Percentiles rank a stretch among this genome's conserved stretches.
phyloP scores from a whole-genome alignment of 2,329 filamentous ascomycete genomes.

The Hymenotorrendiella dingleyae region DNA sequence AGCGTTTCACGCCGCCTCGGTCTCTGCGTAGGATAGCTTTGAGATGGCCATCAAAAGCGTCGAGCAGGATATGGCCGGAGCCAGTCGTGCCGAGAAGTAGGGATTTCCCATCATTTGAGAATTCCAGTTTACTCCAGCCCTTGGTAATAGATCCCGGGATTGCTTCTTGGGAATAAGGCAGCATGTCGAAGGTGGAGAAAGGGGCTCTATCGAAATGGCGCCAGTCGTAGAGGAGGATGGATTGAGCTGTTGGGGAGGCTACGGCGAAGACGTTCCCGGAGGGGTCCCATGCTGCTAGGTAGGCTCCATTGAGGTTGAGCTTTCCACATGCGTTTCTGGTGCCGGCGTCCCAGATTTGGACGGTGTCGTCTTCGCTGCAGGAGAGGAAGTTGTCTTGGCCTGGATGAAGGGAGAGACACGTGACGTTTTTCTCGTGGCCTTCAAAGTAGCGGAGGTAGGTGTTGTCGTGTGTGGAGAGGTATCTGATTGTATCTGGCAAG shows the following conservation, averaged over 20 bases:
- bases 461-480: slow-evolving; percentile 89
- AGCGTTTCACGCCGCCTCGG: slow-evolving; percentile 46
- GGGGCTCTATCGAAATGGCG: slow-evolving; percentile 91
- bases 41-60: slow-evolving; percentile 79
- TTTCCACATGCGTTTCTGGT: slow-evolving; percentile 73
- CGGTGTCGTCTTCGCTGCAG: slow-evolving; percentile 83
- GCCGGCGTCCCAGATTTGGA: slow-evolving; percentile 78
- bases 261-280: slow-evolving; percentile 89
- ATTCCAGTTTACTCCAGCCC: slow-evolving; percentile 88
- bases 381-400: slow-evolving; percentile 88
- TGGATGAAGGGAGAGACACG: slow-evolving; percentile 76
- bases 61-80: slow-evolving; percentile 82
- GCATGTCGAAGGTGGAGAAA: slow-evolving; percentile 77
- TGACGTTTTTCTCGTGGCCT: slow-evolving; percentile 81
- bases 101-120: slow-evolving; percentile 91
- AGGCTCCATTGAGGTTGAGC: slow-evolving; percentile 73
- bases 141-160: slow-evolving; percentile 44
- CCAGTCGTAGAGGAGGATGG: slow-evolving; percentile 83
- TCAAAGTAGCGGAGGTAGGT: slow-evolving; percentile 94
- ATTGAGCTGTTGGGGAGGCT: slow-evolving; percentile 72
- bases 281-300: slow-evolving; percentile 84
- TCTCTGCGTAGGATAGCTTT: slow-evolving; percentile 65
- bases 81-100: slow-evolving; percentile 80
- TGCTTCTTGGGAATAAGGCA: slow-evolving; percentile 45
- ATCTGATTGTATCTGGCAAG: slow-evolving; percentile 69